phyloP scores from a whole-genome alignment of 108 stramenopile genomes.

The Conticribra weissflogii region DNA sequence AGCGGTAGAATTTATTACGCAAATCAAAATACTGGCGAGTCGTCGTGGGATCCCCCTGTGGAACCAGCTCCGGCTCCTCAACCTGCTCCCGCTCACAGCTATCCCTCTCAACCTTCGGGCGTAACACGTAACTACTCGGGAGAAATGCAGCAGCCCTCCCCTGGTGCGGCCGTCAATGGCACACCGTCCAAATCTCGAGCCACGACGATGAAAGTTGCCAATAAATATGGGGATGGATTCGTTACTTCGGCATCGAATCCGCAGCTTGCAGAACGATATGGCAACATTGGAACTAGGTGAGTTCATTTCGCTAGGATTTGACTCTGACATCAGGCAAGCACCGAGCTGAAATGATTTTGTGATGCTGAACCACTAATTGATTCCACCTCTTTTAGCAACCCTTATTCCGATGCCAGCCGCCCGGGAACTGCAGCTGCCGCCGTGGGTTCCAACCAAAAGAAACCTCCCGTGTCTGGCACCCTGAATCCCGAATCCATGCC shows the following conservation, averaged over 20 bases:
- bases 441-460: constrained; percentile 39
- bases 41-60: constrained; percentile 83
- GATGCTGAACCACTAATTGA: neutral
- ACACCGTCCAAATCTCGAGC: constrained; percentile 20
- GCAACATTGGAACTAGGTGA: constrained; percentile 86
- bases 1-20: constrained; percentile 83
- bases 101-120: too few species aligned
- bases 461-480: constrained; percentile 71
- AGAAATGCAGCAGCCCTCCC: neutral
- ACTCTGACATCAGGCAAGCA: neutral
- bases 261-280: constrained; percentile 84
- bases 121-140: too few species aligned
- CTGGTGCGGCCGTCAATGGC: constrained; percentile 21
- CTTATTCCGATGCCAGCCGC: constrained; percentile 71
- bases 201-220: constrained; percentile 59
- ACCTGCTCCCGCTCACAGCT: neutral
- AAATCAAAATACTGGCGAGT: constrained; percentile 85
- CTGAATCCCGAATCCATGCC: constrained; percentile 53
- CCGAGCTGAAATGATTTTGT: neutral
- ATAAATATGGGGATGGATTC: constrained; percentile 91
- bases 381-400: constrained; percentile 73
- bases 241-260: constrained; percentile 88
- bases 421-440: constrained; percentile 79
- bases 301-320: neutral
- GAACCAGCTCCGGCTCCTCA: constrained; percentile 32